phyloP scores from a whole-genome alignment of 1,284 basidiomycete species.

The Agroathelia rolfsii region DNA sequence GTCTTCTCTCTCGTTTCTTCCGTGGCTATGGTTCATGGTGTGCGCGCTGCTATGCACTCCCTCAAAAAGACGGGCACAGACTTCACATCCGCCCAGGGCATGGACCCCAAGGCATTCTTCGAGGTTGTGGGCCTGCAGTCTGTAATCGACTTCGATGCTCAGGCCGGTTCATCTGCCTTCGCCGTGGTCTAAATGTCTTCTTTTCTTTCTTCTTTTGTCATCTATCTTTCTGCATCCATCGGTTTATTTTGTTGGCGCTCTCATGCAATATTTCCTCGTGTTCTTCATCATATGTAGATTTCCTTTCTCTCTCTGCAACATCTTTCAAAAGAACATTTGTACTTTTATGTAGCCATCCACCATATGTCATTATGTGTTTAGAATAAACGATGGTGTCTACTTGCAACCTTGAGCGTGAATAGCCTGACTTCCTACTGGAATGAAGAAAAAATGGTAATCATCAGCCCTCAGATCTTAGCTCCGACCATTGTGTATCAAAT shows the following conservation, averaged over 20 bases:
- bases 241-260: constrained; percentile 8
- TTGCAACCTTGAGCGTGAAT: no score
- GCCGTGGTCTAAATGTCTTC: constrained; percentile 28
- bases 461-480: no score
- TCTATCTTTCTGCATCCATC: constrained; percentile 1
- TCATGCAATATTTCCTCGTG: constrained; percentile 12
- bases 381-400: no score
- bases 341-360: no score
- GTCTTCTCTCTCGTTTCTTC: constrained; percentile 64
- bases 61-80: constrained; percentile 71
- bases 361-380: no score
- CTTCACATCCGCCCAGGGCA: constrained; percentile 55
- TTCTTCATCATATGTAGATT: constrained; percentile 17
- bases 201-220: neutral
- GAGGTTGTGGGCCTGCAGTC: constrained; percentile 62
- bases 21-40: constrained; percentile 63
- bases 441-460: no score
- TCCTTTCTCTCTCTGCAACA: constrained; percentile 12
- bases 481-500: no score
- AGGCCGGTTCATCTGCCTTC: constrained; percentile 53
- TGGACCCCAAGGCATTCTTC: constrained; percentile 71
- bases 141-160: constrained; percentile 45
- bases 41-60: constrained; percentile 62
- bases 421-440: no score
- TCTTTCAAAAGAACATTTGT: no score